A percentile compares a stretch with the other conserved stretches of the same genome.
These are phyloP conservation scores for Achaetomiella virescens DNA, from an alignment of 495 filamentous ascomycete species.

Conservation along the genomic window DNA sequence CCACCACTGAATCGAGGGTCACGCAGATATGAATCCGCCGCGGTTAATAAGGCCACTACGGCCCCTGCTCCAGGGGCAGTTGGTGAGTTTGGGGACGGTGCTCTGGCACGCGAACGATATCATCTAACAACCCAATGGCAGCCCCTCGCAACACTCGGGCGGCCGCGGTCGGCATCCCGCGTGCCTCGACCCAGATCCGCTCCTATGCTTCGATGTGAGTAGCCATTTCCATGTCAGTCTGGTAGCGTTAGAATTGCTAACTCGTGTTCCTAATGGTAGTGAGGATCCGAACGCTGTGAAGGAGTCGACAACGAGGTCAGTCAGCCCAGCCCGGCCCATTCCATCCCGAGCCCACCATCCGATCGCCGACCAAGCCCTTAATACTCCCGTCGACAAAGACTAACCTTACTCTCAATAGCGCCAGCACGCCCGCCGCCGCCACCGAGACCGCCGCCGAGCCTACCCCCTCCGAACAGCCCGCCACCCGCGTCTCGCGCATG, in stretches of 20 bases:
- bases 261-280: background rate
- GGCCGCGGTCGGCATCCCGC: slow-evolving; percentile 16
- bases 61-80: slow-evolving; percentile 25
- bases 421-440: background rate
- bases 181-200: slow-evolving; percentile 23
- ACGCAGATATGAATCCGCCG: slow-evolving; percentile 29
- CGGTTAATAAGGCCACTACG: slow-evolving; percentile 31
- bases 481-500: slow-evolving; percentile 19
- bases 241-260: background rate
- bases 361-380: background rate
- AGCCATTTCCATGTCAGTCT: background rate
- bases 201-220: slow-evolving; percentile 26
- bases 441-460: background rate
- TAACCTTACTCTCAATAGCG: background rate
- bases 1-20: slow-evolving; percentile 15
- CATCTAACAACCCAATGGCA: slow-evolving; percentile 14
- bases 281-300: background rate
- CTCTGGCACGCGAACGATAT: background rate
- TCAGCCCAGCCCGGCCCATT: background rate
- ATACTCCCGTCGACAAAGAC: background rate
- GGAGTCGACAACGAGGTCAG: slow-evolving; percentile 6
- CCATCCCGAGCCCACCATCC: background rate
- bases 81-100: slow-evolving; percentile 17
- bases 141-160: slow-evolving; percentile 20
- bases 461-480: background rate